These are phyloP conservation scores for Kodamaea lidongshanica DNA, from an alignment of 805 yeast species.

Conservation along the genomic window DNA sequence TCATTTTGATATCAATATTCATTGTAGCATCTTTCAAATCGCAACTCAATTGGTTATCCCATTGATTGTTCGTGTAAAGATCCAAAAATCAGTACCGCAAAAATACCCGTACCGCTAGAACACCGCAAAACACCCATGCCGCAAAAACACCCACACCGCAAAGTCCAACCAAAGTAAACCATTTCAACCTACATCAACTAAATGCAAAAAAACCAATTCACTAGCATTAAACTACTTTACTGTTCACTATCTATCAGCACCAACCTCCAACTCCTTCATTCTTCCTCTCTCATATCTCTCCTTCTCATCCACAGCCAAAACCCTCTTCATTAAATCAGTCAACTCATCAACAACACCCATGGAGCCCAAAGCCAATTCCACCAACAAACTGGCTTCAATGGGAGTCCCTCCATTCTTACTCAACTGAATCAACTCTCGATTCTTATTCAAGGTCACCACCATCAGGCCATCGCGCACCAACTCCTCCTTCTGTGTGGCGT, in stretches of 20 bases:
- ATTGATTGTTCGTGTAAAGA: no score
- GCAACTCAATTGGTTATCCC: no score
- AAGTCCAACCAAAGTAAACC: no score
- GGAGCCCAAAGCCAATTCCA: slow-evolving; percentile 67
- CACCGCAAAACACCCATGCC: no score
- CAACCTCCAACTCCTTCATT: slow-evolving; percentile 31
- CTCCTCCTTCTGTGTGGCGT: slow-evolving; percentile 76
- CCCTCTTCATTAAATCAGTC: slow-evolving; percentile 56
- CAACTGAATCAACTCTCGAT: slow-evolving; percentile 85
- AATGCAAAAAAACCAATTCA: no score
- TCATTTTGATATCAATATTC: no score
- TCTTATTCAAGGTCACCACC: slow-evolving; percentile 82
- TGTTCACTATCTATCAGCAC: slow-evolving; percentile 22
- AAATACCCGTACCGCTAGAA: no score
- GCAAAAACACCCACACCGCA: no score
- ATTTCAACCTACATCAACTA: no score
- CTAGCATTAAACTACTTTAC: no score
- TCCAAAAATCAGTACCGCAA: no score
- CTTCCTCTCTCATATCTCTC: slow-evolving; percentile 35
- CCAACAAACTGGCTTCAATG: slow-evolving; percentile 61
- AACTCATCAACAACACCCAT: slow-evolving; percentile 53
- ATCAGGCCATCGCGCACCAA: slow-evolving; percentile 66
- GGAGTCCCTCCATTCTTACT: slow-evolving; percentile 87
- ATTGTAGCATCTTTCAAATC: no score
- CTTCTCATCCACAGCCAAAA: slow-evolving; percentile 50